Conservation (phyloP, 1,284 basidiomycete species). For the Heterobasidion annosum region DNA sequence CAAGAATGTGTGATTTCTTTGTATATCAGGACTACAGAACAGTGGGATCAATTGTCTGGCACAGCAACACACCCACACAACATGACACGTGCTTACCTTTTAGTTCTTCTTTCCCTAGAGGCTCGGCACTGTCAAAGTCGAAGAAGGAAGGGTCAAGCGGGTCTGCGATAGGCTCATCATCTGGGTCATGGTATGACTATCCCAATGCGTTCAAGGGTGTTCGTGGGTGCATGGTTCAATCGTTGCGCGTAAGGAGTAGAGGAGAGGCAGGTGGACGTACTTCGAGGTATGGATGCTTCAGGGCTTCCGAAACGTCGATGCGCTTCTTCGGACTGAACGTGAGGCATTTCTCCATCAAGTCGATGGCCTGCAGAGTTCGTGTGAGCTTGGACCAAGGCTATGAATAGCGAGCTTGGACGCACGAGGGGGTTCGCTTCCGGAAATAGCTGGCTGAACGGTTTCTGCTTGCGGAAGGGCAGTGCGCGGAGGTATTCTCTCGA, state of each 20-base stretch:
- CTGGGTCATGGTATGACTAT: slow-evolving; percentile 83
- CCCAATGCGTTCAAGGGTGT: not conserved
- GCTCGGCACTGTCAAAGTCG: slow-evolving; percentile 74
- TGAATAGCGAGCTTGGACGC: slow-evolving; percentile 10
- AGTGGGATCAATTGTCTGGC: no score
- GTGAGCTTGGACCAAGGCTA: no score
- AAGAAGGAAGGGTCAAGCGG: slow-evolving; percentile 84
- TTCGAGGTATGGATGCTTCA: slow-evolving; percentile 89
- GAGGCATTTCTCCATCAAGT: slow-evolving; percentile 82
- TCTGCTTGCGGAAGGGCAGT: slow-evolving; percentile 85
- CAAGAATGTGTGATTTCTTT: no score
- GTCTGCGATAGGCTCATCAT: slow-evolving; percentile 78
- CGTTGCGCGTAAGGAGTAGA: not conserved
- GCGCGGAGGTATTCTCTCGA: slow-evolving; percentile 92
- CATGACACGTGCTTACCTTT: slow-evolving; percentile 37
- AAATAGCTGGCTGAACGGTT: slow-evolving; percentile 68
- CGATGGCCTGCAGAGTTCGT: slow-evolving; percentile 48
- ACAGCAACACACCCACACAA: no score
- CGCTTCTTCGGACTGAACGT: slow-evolving; percentile 91
- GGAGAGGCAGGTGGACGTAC: slow-evolving; percentile 24
- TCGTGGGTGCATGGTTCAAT: not conserved
- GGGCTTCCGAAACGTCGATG: slow-evolving; percentile 85
- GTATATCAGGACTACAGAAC: no score
- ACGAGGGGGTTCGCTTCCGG: slow-evolving; percentile 77
- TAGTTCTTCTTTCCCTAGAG: slow-evolving; percentile 58